Base-by-base conservation (phyloP, 495 filamentous ascomycete species). In the Xylaria telfairii region DNA sequence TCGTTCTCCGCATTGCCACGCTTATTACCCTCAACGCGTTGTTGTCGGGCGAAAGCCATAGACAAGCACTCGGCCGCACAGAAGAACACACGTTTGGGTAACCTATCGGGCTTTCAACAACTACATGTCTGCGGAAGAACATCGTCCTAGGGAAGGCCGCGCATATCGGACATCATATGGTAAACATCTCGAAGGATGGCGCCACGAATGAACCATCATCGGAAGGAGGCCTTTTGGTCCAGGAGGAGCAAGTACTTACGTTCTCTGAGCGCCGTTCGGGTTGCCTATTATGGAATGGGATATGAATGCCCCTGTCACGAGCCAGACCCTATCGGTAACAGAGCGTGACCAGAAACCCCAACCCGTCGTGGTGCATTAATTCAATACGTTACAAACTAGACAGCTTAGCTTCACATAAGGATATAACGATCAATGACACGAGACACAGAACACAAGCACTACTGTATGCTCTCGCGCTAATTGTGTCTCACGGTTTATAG, bases 31-130 rank as follows among this genome's bases (percentile, higher is more conserved):
- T 10, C 73, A 76, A 44, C 76, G 73, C 41, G 71, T 80, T 32
- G 72, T 82, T 5, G 75, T 76, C 69, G 81, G 74, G 13, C 75
- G 76, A 26, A 83, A 83, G 70, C 81, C 81, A 39, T 57, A 61
- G 26, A 10, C n/a, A 30, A 49, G 8, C 37, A 32, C 21, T 28
- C 15, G 15, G 8, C 30, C 10, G 21, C 9, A 53, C 4, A n/a
- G 19, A 30, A 24, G 21, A 21, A 53, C 62, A 39, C 32, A 30
- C 15, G 12, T 17, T 34, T n/a, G 3, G 30, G 8, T 32, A 21
- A 37, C 13, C 3, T 21, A 12, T 37, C 56, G 17, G 19, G 6
- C 24, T 37, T 21, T 34, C 8, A 15, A 59, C 56, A 37, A 8
- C 30, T 57, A 34, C 54, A 3, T 59, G 30, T 10, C 37, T n/a